Evolutionary conservation across 2,329 filamentous ascomycete genomes (phyloP), one percentile per base, ranked within the genome.

Genomic region (Arthrobotrys sinensis): DNA sequence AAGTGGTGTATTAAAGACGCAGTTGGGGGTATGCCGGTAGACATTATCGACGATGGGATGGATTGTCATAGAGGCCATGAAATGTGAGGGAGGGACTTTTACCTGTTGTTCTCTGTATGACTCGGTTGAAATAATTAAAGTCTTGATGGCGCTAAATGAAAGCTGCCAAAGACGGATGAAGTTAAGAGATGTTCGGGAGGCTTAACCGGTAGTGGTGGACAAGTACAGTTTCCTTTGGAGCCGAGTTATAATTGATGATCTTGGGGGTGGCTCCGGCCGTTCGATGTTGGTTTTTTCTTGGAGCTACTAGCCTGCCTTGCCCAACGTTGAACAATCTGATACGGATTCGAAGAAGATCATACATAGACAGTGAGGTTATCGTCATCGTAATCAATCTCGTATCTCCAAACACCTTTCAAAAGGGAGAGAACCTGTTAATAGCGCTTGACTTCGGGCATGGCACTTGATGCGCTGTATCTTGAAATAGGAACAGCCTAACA

Each of bases 1-100:
- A 50, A 67, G 75, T 43, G 40, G 21, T 34, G 45, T 72, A 62
- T 66, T 78, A 72, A 73, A 73, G 69, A 66, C 69, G 69, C 70
- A 75, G 65, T 65, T 67, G 70, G 70, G 52, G 70, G 62, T 55
- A 60, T 60, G 63, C 52, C 28, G 46, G 67, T 73, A 21, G 43
- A 40, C 46, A 40, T 32, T 77, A 53, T 62, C 40, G 66, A 77
- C 43, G 67, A 73, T 73, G 68, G 64, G 68, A 79, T 68, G 69
- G 67, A 45, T 67, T 78, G 75, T 72, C 43, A 38, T 53, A 63
- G 36, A 28, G 43, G 55, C 50, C 43, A 24, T 53, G 14, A 50
- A 48, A 53, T 52, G 34, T 43, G 52, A 57, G 70, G 50, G 45
- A 64, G 34, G 52, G 36, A 69, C 64, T 32, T 50, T 16, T 48